Base-by-base conservation (phyloP, 2,329 filamentous ascomycete genomes). In the Hymenoscyphus scutula region DNA sequence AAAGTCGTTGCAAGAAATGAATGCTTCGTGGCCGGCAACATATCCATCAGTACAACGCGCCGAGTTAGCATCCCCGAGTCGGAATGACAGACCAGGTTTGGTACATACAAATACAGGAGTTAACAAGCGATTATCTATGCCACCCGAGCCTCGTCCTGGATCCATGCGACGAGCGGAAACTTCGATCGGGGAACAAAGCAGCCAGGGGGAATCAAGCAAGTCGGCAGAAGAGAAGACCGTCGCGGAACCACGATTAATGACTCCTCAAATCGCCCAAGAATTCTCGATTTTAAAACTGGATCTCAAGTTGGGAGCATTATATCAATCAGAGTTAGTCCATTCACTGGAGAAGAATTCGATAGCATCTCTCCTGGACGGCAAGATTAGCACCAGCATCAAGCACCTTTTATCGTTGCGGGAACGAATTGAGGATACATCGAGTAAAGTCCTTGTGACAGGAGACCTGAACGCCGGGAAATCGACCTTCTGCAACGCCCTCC, bases 381-480 rank as follows among this genome's bases (percentile, higher is more conserved):
- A 97, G 77, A 97, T 99, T 71, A 89, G 89, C 70, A 91, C 95
- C 65, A 97, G 92, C 74, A 90, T 98, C 73, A 92, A 92, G 70
- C 95, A 99, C 76, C 83, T 99, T 1, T 82, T 91, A 61, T 87
- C 91, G 0, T 81, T 99, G 37, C 88, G 92, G 64, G 95, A 98
- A 68, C 88, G 95, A 59, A 99, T 99, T 66, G 95, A 98, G 74
- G 95, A 99, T 76, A 98, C 92, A 0, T 91, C 94, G 4, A 98
- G 94, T 77, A 99, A 99, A 76, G 95, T 99, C 1, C 79, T 99
- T 62, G 88, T 99, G 19, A 99, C 95, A 0, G 95, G 95, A 72
- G 95, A 99, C 74, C 78, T 99, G 60, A 99, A 99, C 73, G 94
- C 95, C 8, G 95, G 95, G 73, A 99, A 99, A 75, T 99, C 95